Percentiles rank a stretch among this genome's conserved stretches.
Conservation (phyloP, 306 rosid genomes). For the Sechiopsis laciniata region DNA sequence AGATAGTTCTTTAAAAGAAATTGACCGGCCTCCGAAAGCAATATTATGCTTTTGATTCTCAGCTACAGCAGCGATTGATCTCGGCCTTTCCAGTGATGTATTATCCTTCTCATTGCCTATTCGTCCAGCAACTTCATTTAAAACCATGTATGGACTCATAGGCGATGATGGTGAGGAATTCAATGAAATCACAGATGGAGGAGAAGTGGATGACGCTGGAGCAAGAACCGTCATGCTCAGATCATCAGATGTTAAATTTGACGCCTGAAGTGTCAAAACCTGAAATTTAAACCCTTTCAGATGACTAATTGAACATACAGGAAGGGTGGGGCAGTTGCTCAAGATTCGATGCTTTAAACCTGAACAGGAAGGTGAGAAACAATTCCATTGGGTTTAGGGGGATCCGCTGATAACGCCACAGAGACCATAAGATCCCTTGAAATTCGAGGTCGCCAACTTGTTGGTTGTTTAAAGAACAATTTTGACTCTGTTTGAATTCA, state of each 20-base stretch:
- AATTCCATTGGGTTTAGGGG: slow-evolving; percentile 41
- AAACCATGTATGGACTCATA: slow-evolving; percentile 62
- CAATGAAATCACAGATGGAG: slow-evolving; percentile 65
- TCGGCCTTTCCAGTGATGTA: slow-evolving; percentile 34
- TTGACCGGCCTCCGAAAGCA: slow-evolving; percentile 31
- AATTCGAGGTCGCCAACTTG: slow-evolving; percentile 67
- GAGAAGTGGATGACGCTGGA: slow-evolving; percentile 69
- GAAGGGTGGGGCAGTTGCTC: not conserved
- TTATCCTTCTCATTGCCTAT: slow-evolving; percentile 36
- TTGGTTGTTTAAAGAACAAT: slow-evolving; percentile 81
- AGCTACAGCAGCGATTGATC: slow-evolving; percentile 38
- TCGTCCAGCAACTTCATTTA: slow-evolving; percentile 47
- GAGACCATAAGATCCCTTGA: slow-evolving; percentile 85
- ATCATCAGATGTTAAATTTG: slow-evolving; percentile 87
- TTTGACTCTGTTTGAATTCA: slow-evolving; percentile 51
- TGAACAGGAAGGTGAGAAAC: slow-evolving; percentile 64
- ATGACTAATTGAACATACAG: slow-evolving; percentile 9
- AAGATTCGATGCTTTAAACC: slow-evolving; percentile 35
- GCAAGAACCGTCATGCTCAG: slow-evolving; percentile 83
- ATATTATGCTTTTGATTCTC: slow-evolving; percentile 39
- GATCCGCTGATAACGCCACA: slow-evolving; percentile 54
- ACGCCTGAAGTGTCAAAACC: slow-evolving; percentile 92
- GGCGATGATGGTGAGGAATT: slow-evolving; percentile 66
- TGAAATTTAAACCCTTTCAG: slow-evolving; percentile 40
- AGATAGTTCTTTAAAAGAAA: slow-evolving; percentile 36